phyloP scores from a whole-genome alignment of 2,329 filamentous ascomycete genomes.

The Colletotrichum gloeosporioides region DNA sequence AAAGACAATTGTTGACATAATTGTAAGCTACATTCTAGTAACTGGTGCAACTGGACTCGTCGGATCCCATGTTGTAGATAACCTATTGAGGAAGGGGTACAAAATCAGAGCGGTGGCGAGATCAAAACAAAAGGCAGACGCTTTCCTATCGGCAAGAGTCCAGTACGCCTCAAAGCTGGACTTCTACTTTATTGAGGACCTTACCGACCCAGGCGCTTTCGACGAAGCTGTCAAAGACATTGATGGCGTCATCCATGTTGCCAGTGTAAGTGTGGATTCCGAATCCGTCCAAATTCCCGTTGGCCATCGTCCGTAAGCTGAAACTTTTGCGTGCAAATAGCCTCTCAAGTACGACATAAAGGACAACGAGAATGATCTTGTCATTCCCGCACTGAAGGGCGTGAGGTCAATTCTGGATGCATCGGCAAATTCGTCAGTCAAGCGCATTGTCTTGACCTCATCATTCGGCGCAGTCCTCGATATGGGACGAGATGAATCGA shows the following conservation, averaged over 20 bases:
- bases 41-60: slow-evolving; percentile 33
- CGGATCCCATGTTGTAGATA: neutral
- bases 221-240: neutral
- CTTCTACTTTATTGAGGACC: neutral
- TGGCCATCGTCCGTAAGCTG: neutral
- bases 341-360: neutral
- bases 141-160: neutral
- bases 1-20: neutral
- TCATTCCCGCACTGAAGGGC: neutral
- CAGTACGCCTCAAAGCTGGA: neutral
- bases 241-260: neutral
- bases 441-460: neutral
- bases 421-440: neutral
- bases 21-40: slow-evolving; percentile 21
- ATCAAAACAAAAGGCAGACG: neutral
- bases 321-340: neutral
- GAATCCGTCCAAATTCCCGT: neutral
- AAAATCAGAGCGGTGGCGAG: neutral
- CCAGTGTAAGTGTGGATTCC: neutral
- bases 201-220: neutral
- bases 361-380: neutral
- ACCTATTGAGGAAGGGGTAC: neutral
- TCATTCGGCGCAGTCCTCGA: neutral
- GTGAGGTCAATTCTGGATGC: neutral
- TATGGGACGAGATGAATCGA: neutral